phyloP scores from a whole-genome alignment of 2,329 filamentous ascomycete species.

The Alternaria consortialis region DNA sequence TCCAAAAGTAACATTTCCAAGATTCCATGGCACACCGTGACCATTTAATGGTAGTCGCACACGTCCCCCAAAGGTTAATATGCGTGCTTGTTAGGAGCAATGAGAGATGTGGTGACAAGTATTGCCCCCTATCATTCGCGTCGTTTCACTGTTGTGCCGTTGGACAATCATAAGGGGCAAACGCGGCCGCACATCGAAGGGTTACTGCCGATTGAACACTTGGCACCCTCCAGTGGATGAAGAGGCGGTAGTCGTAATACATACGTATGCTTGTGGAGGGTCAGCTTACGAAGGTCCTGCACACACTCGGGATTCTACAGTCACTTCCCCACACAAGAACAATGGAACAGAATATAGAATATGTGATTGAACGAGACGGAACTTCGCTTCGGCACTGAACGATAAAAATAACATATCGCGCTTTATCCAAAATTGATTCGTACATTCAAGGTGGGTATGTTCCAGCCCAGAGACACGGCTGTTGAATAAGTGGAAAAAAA shows the following conservation, averaged over 20 bases:
- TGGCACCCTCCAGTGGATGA: neutral
- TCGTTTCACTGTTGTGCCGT: neutral
- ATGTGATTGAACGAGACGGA: neutral
- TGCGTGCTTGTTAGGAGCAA: neutral
- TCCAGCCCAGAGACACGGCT: neutral
- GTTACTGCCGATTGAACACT: neutral
- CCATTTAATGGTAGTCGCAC: neutral
- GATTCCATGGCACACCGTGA: slow-evolving; percentile 1
- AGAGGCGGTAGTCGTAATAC: neutral
- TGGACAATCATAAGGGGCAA: neutral
- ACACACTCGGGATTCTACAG: neutral
- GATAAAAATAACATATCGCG: neutral
- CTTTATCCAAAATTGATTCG: neutral
- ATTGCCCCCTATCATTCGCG: neutral
- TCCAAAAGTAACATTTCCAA: slow-evolving; percentile 7
- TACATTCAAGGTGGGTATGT: neutral
- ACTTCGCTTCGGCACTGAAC: neutral
- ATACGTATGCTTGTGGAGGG: neutral
- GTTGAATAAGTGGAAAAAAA: neutral
- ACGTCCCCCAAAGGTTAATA: neutral
- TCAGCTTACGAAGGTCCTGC: neutral
- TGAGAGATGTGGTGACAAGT: neutral
- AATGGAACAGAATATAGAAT: neutral
- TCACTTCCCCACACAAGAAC: neutral
- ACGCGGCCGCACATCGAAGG: neutral